Evolutionary conservation across 768 basidiomycete genomes (phyloP).

Genomic region (Collybia sordida): DNA sequence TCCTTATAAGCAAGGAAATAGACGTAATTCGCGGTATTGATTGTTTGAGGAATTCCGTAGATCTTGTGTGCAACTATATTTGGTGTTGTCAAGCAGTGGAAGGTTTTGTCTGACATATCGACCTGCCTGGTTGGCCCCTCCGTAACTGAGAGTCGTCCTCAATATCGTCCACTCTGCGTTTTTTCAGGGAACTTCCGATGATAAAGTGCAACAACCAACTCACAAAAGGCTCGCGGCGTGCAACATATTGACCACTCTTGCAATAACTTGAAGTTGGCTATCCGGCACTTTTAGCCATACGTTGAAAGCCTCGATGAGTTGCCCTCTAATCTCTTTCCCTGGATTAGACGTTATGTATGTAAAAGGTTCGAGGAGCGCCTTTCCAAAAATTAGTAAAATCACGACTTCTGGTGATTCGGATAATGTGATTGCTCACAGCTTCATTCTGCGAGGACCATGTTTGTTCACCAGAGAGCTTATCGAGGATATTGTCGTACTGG

Average conservation of each 20-base stretch:
- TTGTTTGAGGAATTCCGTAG: constrained; percentile 94
- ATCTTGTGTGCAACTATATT: constrained; percentile 86
- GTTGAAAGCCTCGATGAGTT: constrained; percentile 93
- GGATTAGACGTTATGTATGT: constrained; percentile 80
- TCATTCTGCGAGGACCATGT: constrained; percentile 1
- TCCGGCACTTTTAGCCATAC: constrained; percentile 82
- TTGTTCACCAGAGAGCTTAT: not conserved
- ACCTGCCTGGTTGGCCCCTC: constrained; percentile 76
- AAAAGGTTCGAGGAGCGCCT: constrained; percentile 82
- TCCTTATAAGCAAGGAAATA: constrained; percentile 94
- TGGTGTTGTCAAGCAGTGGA: not conserved
- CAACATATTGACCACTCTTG: constrained; percentile 86
- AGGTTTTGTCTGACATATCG: not conserved
- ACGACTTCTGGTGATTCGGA: not conserved
- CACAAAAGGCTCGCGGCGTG: constrained; percentile 93
- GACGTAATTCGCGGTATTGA: constrained; percentile 96
- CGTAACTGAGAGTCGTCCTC: constrained; percentile 89
- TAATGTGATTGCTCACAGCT: not conserved
- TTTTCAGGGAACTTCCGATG: not conserved
- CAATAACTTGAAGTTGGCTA: constrained; percentile 70
- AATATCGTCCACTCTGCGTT: constrained; percentile 66
- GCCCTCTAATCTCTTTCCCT: constrained; percentile 89
- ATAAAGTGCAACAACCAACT: constrained; percentile 16
- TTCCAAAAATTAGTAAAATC: not conserved
- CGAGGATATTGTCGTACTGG: not conserved